A percentile compares a stretch with the other conserved stretches of the same genome.
phyloP scores from a whole-genome alignment of 441 rosid species.

The Populus hybrid region DNA sequence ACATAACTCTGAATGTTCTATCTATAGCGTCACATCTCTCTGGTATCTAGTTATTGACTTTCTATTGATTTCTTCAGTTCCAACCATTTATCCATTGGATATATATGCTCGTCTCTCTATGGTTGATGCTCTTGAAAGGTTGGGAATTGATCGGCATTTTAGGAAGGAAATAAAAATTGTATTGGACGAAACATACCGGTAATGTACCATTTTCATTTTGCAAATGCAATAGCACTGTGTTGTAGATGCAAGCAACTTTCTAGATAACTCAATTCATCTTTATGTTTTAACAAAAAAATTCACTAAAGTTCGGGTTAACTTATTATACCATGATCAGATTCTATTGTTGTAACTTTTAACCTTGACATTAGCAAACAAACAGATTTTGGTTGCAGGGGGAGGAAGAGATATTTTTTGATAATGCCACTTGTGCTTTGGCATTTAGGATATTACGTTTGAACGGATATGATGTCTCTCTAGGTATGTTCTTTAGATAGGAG shows the following conservation, averaged over 20 bases:
- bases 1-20: slow-evolving; percentile 33
- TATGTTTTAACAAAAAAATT: not conserved
- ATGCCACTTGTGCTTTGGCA: slow-evolving; percentile 48
- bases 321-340: not conserved
- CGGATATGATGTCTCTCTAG: slow-evolving; percentile 72
- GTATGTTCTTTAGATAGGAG: slow-evolving; percentile 29
- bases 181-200: slow-evolving; percentile 67
- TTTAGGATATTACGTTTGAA: slow-evolving; percentile 51
- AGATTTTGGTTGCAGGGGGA: slow-evolving; percentile 77
- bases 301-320: not conserved
- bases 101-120: slow-evolving; percentile 51
- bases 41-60: slow-evolving; percentile 15
- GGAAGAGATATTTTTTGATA: slow-evolving; percentile 60
- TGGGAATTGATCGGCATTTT: slow-evolving; percentile 72
- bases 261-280: not conserved
- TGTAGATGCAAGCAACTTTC: slow-evolving; percentile 6
- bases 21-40: slow-evolving; percentile 2
- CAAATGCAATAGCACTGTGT: slow-evolving; percentile 12
- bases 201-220: slow-evolving; percentile 8
- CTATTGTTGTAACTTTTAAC: not conserved
- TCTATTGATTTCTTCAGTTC: slow-evolving; percentile 47
- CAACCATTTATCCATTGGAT: slow-evolving; percentile 70
- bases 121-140: slow-evolving; percentile 57
- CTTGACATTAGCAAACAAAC: slow-evolving; percentile 27
- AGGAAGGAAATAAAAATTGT: slow-evolving; percentile 45